Base-by-base conservation (phyloP, 805 yeast genomes). In the Lachancea waltii region DNA sequence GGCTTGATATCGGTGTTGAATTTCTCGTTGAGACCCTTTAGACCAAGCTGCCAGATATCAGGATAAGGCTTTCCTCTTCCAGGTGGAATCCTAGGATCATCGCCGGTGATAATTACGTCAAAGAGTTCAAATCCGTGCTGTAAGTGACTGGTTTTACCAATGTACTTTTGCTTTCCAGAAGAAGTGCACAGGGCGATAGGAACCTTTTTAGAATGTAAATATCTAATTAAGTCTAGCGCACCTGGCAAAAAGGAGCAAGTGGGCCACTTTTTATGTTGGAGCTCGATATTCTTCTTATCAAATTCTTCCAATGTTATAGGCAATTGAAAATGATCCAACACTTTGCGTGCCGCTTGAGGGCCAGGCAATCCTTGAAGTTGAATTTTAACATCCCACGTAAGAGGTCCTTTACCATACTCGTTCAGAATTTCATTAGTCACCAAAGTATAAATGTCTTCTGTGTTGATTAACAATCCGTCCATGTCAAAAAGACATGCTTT, bases 21-120 rank as follows among this genome's bases (percentile, higher is more conserved):
- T 35, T 79, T 69, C 30, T 74, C 73, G 57, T 92, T 92, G 38
- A 92, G 50, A 10, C 80, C 71, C 14, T 68, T 74, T 43, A 92
- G 70, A 30, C 97, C 95, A 3, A 79, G 70, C 46, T 75, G 75
- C 94, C 95, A 92, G 46, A 92, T 87, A 57, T 89, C 94, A 2
- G 98, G 98, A 42, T 69, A 68, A 10, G 99, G 99, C 58, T 92
- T 92, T 5, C 98, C 97, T 45, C 80, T 72, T 3, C 96, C 97
- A 11, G 66, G 68, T 2, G 90, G 84, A 41, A 92, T 77, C 30
- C 95, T 72, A 24, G 75, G 66, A 54, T 92, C 92, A 64, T 92
- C 98, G 5, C 97, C 97, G 1, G 90, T 81, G 24, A 90, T 82
- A 15, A 83, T 68, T 46, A 80, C 84, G 33, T 73, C 75, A 53